Conservation (phyloP, 2,329 filamentous ascomycete species). For the Immersiporthe knoxdaviesiana region DNA sequence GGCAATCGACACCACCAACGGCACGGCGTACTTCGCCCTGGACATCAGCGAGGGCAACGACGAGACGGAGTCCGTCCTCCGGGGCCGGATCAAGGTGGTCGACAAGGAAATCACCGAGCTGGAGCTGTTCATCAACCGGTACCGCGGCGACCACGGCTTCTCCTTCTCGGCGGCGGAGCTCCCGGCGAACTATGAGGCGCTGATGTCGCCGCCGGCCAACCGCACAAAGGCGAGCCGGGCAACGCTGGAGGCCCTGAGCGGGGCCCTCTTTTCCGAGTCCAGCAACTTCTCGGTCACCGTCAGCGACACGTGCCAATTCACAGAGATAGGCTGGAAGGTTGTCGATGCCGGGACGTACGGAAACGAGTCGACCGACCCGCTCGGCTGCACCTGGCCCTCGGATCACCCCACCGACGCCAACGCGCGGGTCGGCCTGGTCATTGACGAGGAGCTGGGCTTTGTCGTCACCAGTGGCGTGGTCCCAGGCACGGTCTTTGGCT, state of each 20-base stretch:
- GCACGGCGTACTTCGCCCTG: constrained; percentile 31
- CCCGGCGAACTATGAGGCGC: constrained; percentile 28
- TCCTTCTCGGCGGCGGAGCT: constrained; percentile 32
- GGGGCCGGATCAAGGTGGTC: constrained; percentile 32
- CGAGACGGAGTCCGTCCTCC: constrained; percentile 27
- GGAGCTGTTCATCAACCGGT: constrained; percentile 33
- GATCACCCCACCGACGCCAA: constrained; percentile 31
- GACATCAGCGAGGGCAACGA: constrained; percentile 32
- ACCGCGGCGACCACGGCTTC: constrained; percentile 34
- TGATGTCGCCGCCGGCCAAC: constrained; percentile 32
- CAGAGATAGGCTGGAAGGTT: constrained; percentile 32
- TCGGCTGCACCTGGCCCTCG: constrained; percentile 30
- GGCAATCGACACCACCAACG: constrained; percentile 26
- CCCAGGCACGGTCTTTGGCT: constrained; percentile 29
- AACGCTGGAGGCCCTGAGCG: constrained; percentile 19
- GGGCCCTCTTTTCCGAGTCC: constrained; percentile 13
- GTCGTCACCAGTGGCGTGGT: constrained; percentile 32
- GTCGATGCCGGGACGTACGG: constrained; percentile 32
- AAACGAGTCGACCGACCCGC: constrained; percentile 30
- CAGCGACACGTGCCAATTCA: constrained; percentile 30
- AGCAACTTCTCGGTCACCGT: constrained; percentile 19
- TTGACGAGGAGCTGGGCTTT: constrained; percentile 33
- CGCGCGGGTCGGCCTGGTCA: constrained; percentile 30
- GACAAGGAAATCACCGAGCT: constrained; percentile 32
- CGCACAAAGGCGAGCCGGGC: constrained; percentile 31